These are phyloP conservation scores for Paecilomyces dactylethromorphus DNA, from an alignment of 2,329 filamentous ascomycete species.

Conservation along the genomic window DNA sequence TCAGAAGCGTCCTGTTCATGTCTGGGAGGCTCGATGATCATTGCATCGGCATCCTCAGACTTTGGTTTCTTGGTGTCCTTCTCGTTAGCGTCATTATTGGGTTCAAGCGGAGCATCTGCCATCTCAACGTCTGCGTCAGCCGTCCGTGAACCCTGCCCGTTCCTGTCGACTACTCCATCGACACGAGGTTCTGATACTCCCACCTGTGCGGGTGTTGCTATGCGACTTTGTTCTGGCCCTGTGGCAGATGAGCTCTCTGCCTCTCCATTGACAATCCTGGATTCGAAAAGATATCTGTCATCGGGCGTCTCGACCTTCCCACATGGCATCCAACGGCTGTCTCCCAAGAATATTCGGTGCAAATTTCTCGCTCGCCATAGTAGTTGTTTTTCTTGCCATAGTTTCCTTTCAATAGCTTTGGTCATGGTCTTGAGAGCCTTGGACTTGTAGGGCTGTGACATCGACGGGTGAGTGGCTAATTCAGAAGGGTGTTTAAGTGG, in stretches of 20 bases:
- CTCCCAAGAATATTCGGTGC: constrained; percentile 53
- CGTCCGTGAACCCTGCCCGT: constrained; percentile 1
- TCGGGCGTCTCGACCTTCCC: constrained; percentile 46
- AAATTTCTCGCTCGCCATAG: constrained; percentile 54
- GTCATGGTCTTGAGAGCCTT: constrained; percentile 54
- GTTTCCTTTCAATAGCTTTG: constrained; percentile 48
- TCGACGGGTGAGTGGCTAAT: constrained; percentile 52
- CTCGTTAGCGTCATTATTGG: constrained; percentile 4
- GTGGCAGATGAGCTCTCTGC: constrained; percentile 8
- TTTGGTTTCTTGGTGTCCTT: constrained; percentile 17
- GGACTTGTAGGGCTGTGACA: constrained; percentile 54
- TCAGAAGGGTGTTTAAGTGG: constrained; percentile 59
- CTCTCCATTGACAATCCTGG: constrained; percentile 15
- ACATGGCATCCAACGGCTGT: constrained; percentile 54
- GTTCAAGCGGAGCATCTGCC: constrained; percentile 16
- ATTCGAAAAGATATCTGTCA: constrained; percentile 44
- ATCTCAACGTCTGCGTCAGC: constrained; percentile 27
- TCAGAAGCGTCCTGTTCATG: constrained; percentile 19
- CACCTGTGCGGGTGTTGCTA: constrained; percentile 5
- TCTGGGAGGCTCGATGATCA: constrained; percentile 25
- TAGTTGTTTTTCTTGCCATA: constrained; percentile 51
- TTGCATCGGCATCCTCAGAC: constrained; percentile 29
- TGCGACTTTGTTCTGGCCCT: constrained; percentile 11
- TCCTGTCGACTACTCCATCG: constrained; percentile 6
- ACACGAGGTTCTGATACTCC: not conserved